Conservation (phyloP, 257 asterid genomes). For the Solanum gandarillasii region DNA sequence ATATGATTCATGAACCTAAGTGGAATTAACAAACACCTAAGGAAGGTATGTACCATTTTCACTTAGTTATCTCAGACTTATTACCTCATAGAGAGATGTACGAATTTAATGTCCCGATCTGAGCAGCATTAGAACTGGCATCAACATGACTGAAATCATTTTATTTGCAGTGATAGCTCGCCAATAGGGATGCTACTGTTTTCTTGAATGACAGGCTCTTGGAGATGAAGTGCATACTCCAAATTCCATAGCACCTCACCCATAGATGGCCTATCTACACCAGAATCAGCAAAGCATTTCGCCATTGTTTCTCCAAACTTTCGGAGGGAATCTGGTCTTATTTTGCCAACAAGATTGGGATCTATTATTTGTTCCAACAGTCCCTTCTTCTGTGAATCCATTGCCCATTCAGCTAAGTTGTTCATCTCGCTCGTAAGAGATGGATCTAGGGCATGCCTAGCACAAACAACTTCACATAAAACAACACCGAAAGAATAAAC, state of each 20-base stretch:
- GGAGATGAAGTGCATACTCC: neutral
- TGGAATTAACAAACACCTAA: neutral
- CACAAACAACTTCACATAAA: neutral
- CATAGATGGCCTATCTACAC: neutral
- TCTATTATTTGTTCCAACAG: neutral
- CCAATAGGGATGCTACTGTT: neutral
- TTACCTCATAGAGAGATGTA: no score
- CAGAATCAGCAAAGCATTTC: accelerated
- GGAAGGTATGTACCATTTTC: neutral
- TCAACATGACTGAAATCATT: neutral
- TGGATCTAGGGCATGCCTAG: accelerated
- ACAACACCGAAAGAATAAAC: neutral
- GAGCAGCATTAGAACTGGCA: neutral
- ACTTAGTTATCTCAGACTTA: neutral
- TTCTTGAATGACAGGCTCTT: neutral
- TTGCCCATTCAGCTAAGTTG: neutral
- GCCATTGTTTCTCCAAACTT: neutral
- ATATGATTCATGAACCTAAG: no score
- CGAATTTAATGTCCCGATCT: neutral
- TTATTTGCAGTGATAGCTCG: neutral
- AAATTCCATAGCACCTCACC: neutral
- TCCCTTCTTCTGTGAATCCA: accelerated
- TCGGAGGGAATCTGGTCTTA: neutral
- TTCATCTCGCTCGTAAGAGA: neutral
- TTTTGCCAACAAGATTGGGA: accelerated